phyloP scores from a whole-genome alignment of 2,329 filamentous ascomycete genomes.

The Monosporascus sp. region DNA sequence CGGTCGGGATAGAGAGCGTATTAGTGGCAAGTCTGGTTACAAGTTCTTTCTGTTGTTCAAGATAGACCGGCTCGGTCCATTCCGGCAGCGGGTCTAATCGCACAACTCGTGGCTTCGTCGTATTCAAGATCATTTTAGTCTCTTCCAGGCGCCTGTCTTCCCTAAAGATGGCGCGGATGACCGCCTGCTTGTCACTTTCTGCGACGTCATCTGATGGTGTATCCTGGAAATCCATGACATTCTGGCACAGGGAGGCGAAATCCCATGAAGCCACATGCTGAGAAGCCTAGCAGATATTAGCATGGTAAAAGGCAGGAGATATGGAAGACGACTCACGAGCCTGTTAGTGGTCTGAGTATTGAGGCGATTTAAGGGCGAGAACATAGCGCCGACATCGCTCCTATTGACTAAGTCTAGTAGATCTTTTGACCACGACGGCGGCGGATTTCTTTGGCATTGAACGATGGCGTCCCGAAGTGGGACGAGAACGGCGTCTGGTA shows the following conservation, averaged over 20 bases:
- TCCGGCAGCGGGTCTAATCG: constrained; percentile 68
- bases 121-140: constrained; percentile 78
- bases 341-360: constrained; percentile 32
- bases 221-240: constrained; percentile 52
- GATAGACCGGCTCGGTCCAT: constrained; percentile 79
- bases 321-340: constrained; percentile 31
- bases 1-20: constrained; percentile 82
- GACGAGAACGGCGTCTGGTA: constrained; percentile 78
- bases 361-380: constrained; percentile 42
- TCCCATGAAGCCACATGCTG: constrained; percentile 68
- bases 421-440: constrained; percentile 66
- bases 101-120: constrained; percentile 72
- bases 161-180: constrained; percentile 83
- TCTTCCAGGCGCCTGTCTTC: constrained; percentile 88
- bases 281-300: constrained; percentile 40
- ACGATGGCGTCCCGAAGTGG: constrained; percentile 79
- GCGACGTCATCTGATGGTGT: constrained; percentile 71
- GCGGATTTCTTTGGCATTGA: constrained; percentile 78
- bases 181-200: constrained; percentile 74
- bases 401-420: constrained; percentile 73
- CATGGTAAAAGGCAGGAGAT: not conserved
- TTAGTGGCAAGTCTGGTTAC: constrained; percentile 81
- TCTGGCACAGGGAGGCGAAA: constrained; percentile 70
- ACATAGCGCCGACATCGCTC: constrained; percentile 69
- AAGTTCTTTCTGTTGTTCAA: constrained; percentile 88